These are phyloP conservation scores for Nannizziopsis barbatae DNA, from an alignment of 2,329 filamentous ascomycete species.

Conservation along the genomic window DNA sequence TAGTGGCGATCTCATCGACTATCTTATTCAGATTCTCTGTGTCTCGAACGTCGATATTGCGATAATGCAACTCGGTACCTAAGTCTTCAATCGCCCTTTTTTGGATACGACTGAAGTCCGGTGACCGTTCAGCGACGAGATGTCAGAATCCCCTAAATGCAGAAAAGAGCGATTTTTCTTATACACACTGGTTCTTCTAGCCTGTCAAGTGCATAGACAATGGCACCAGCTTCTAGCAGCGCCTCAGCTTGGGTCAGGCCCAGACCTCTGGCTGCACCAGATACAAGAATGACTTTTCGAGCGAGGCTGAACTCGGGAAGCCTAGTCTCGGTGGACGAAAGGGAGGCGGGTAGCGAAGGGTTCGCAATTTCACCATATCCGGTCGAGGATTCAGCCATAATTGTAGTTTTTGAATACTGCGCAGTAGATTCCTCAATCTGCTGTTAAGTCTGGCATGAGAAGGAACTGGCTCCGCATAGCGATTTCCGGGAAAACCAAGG, in stretches of 20 bases:
- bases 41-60: slow-evolving; percentile 69
- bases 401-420: too few relatives aligned
- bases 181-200: slow-evolving; percentile 18
- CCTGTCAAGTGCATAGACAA: slow-evolving; percentile 28
- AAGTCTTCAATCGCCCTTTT: slow-evolving; percentile 52
- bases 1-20: slow-evolving; percentile 56
- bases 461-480: too few relatives aligned
- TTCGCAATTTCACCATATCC: too few relatives aligned
- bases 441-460: too few relatives aligned
- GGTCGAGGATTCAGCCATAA: too few relatives aligned
- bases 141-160: neutral
- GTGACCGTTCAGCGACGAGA: slow-evolving; percentile 24
- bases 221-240: slow-evolving; percentile 63
- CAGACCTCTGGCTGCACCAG: slow-evolving; percentile 59
- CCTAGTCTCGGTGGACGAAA: slow-evolving; percentile 15
- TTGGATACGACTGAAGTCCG: slow-evolving; percentile 55
- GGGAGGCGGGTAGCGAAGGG: too few relatives aligned
- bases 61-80: slow-evolving; percentile 60
- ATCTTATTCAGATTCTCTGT: slow-evolving; percentile 55
- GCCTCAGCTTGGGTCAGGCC: slow-evolving; percentile 65
- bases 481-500: too few relatives aligned
- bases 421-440: too few relatives aligned
- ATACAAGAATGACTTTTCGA: slow-evolving; percentile 59
- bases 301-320: slow-evolving; percentile 66
- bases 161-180: neutral